A percentile compares a stretch with the other conserved stretches of the same genome.
phyloP scores from a whole-genome alignment of 148 eudicot genomes.

The Pharnaceum exiguum region DNA sequence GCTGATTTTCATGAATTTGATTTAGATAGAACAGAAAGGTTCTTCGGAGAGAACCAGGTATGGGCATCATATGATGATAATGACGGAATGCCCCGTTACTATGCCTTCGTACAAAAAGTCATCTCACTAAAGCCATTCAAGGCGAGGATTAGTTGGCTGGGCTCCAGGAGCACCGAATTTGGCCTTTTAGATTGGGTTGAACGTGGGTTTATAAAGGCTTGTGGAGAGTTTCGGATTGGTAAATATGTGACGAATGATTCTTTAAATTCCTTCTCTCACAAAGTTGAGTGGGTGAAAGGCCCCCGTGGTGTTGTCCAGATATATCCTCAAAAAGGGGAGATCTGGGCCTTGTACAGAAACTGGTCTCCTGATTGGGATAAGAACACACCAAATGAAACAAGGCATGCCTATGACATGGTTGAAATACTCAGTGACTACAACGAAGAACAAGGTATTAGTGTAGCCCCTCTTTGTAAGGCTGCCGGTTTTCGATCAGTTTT shows the following conservation, averaged over 20 bases:
- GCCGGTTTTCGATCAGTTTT: slow-evolving; percentile 50
- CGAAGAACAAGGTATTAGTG: slow-evolving; percentile 41
- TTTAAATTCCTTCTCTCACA: slow-evolving; percentile 58
- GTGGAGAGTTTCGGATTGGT: slow-evolving; percentile 57
- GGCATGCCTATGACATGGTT: slow-evolving; percentile 61
- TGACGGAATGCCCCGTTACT: slow-evolving; percentile 76
- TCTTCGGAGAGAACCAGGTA: slow-evolving; percentile 47
- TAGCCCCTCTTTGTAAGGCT: slow-evolving; percentile 49
- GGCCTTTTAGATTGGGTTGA: slow-evolving; percentile 43
- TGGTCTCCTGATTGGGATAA: slow-evolving; percentile 59
- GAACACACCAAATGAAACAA: slow-evolving; percentile 36
- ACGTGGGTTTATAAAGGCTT: slow-evolving; percentile 47
- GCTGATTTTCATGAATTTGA: slow-evolving; percentile 72
- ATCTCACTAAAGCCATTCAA: slow-evolving; percentile 38
- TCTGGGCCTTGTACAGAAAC: slow-evolving; percentile 59
- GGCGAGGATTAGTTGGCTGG: slow-evolving; percentile 55
- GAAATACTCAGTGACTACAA: slow-evolving; percentile 50
- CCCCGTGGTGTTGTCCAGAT: slow-evolving; percentile 48
- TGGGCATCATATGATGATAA: slow-evolving; percentile 67
- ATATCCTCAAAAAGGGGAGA: slow-evolving; percentile 48
- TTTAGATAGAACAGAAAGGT: slow-evolving; percentile 40
- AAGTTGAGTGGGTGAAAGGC: slow-evolving; percentile 47
- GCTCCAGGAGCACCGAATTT: slow-evolving; percentile 51
- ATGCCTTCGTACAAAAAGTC: slow-evolving; percentile 51
- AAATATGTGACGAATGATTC: slow-evolving; percentile 24